Evolutionary conservation across 345 rosid species (phyloP).

Genomic region (Hypericum perforatum): DNA sequence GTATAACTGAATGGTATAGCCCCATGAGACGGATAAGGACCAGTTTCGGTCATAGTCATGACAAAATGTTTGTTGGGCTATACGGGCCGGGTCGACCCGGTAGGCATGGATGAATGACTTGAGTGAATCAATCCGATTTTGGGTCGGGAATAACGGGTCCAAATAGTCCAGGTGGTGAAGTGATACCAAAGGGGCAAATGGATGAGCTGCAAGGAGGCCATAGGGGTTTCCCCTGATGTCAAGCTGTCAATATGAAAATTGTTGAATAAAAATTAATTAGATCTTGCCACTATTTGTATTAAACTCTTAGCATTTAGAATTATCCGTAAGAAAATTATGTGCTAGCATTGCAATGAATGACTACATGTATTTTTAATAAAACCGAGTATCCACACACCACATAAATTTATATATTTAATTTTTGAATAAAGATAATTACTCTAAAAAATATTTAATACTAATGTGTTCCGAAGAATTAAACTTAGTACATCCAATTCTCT

Average conservation of each 20-base stretch:
- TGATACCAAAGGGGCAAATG: slow-evolving; percentile 55
- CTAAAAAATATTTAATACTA: too few species aligned
- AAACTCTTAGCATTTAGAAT: too few species aligned
- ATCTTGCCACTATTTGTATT: too few species aligned
- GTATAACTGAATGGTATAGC: slow-evolving; percentile 65
- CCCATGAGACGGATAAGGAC: slow-evolving; percentile 81
- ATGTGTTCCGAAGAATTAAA: too few species aligned
- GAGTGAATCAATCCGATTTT: slow-evolving; percentile 37
- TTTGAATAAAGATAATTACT: too few species aligned
- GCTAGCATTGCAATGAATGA: too few species aligned
- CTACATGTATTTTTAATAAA: too few species aligned
- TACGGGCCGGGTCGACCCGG: slow-evolving; percentile 46
- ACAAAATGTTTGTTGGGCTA: slow-evolving; percentile 57
- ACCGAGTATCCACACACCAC: too few species aligned
- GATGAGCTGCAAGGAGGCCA: slow-evolving; percentile 76
- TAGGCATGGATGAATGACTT: slow-evolving; percentile 37
- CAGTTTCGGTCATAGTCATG: slow-evolving; percentile 47
- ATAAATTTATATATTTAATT: too few species aligned
- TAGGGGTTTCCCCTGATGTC: slow-evolving; percentile 67
- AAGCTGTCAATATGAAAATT: slow-evolving; percentile 29
- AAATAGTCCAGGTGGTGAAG: slow-evolving; percentile 61
- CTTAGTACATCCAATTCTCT: too few species aligned
- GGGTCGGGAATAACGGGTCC: slow-evolving; percentile 47
- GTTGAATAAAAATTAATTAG: too few species aligned
- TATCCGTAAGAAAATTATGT: too few species aligned